These are phyloP conservation scores for Brassica carinata DNA, from an alignment of 345 rosid genomes.

Conservation along the genomic window DNA sequence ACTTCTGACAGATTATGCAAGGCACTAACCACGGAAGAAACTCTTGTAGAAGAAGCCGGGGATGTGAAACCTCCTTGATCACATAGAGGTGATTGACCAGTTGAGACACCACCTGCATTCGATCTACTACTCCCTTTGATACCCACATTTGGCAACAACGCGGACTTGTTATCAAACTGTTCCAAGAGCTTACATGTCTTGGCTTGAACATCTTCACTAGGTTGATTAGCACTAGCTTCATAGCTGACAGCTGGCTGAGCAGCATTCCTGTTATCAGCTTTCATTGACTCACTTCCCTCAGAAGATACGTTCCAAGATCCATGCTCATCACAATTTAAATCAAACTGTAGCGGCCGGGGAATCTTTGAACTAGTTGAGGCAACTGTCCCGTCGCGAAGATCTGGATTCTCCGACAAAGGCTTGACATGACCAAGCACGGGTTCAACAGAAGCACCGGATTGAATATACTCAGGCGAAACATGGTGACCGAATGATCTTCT, in stretches of 20 bases:
- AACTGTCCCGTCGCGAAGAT: slow-evolving; percentile 46
- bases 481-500: slow-evolving; percentile 30
- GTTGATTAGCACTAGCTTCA: slow-evolving; percentile 21
- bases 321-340: slow-evolving; percentile 34
- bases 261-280: slow-evolving; percentile 19
- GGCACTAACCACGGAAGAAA: slow-evolving; percentile 50
- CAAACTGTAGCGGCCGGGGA: slow-evolving; percentile 43
- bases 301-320: slow-evolving; percentile 46
- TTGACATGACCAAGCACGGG: slow-evolving; percentile 45
- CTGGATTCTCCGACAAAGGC: slow-evolving; percentile 46
- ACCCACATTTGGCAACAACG: slow-evolving; percentile 24
- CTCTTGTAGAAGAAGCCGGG: slow-evolving; percentile 49
- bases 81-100: slow-evolving; percentile 32
- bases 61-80: slow-evolving; percentile 27
- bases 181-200: slow-evolving; percentile 20
- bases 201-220: slow-evolving; percentile 34
- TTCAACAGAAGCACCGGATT: slow-evolving; percentile 39
- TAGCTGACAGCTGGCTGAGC: slow-evolving; percentile 15
- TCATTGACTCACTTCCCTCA: slow-evolving; percentile 13
- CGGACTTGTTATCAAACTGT: slow-evolving; percentile 15
- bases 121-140: slow-evolving; percentile 18
- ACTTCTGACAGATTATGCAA: slow-evolving; percentile 72
- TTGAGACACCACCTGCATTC: slow-evolving; percentile 33
- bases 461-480: slow-evolving; percentile 30
- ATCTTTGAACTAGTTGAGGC: slow-evolving; percentile 59